Base-by-base conservation (phyloP, 179 eudicot species). In the Silene vulgaris region DNA sequence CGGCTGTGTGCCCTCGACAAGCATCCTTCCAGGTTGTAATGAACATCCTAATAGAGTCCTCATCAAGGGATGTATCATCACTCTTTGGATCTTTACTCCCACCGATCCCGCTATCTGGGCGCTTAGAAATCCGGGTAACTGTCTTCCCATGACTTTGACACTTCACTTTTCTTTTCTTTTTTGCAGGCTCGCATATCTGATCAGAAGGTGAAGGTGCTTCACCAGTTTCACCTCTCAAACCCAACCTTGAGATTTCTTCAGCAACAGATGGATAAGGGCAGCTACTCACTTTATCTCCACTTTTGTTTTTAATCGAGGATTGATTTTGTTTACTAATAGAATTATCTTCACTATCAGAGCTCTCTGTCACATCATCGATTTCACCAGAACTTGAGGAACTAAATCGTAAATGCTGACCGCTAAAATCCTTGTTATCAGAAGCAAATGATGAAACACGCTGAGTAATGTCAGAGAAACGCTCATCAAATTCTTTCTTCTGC, bases 221-320 rank as follows among this genome's bases (percentile, higher is more conserved):
- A 56, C 68, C 71, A 56, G 8, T 82, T 77, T 89, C 96, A 72
- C 77, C 78, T 82, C 76, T 87, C 84, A 92, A 86, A 54, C 98
- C 94, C 81, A 94, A 86, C 75, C 96, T 85, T 73, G 83, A 80
- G 82, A 79, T 89, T 83, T 95, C 99, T 83, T 95, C 99, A 78
- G 87, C 83, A 74, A 82, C 89, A 35, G 97, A 92, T 30, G 97
- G 99, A 80, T 95, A 92, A 76, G 97, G 97, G 73, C 96, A 95
- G 73, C 86, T 82, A 81, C 92, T 90, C 45, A 84, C 83, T 74
- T 78, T 84, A 68, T 89, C 88, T 73, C 77, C 79, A 64, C 74
- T 80, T 45, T 14, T 82, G 67, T 72, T 63, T 78, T 77, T 81
- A 20, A 61, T 71, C 2, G 80, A 78, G 30, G 66, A 54, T 48